Base-by-base conservation (phyloP, 257 asterid genomes). In the Salvia rosmarinus region DNA sequence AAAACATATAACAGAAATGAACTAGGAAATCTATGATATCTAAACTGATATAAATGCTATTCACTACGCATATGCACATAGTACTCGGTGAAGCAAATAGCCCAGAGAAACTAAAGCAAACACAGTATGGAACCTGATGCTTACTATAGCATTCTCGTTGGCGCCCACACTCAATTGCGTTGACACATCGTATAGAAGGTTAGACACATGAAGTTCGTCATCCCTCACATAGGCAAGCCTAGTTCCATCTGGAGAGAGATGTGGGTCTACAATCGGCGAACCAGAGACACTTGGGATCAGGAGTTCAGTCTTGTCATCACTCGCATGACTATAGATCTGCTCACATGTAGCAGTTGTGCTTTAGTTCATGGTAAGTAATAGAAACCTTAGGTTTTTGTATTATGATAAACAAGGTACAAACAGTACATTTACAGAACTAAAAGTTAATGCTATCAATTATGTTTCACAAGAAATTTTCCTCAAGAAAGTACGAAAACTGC, bases 211-310 rank as follows among this genome's bases (percentile, higher is more conserved):
- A 68, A 93, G 90, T 86, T 90, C 97, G 37, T 80, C 78, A 74
- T 86, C 87, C 76, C 80, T 86, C 80, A 93, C 96, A 65, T 85
- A 93, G 20, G 96, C 86, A 79, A 93, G 89, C 89, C 70, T 87
- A 70, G 95, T 79, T 61, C 98, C 97, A 80, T 89, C 96, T 4
- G 97, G 98, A 73, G 98, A 90, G 68, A 81, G 67, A 76, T 86
- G 98, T 51, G 98, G 96, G 83, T 93, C 98, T 71, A 90, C 84
- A 77, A 93, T 74, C 62, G 98, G 96, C 3, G 90, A 86, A 61
- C 82, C 70, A 61, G 96, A 75, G 17, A 78, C 78, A 80, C 90
- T 83, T 23, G 89, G 80, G 74, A 93, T 81, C 84, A 81, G 84
- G 73, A 89, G 91, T 74, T 89, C 92, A 59, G 94, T 74, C 49